Base-by-base conservation (phyloP, 2,329 filamentous ascomycete genomes). In the Alternaria sp. region DNA sequence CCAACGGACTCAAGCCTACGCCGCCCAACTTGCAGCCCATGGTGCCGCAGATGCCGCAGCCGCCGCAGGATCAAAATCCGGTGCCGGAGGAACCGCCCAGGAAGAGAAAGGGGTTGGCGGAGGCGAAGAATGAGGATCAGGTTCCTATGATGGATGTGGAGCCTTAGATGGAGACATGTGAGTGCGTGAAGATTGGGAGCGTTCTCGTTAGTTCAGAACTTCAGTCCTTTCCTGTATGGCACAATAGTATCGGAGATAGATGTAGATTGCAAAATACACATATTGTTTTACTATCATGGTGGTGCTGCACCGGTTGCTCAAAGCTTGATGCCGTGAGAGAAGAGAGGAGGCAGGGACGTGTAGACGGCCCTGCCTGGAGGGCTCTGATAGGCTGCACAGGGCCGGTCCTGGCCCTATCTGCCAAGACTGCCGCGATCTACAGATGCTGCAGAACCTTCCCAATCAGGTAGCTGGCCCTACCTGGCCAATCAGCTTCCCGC, bases 1-100 rank as follows among this genome's bases (percentile, higher is more conserved):
- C 57, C 6, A 55, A 28, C 5, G 60, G 60, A 8, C 15, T 68
- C 14, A 64, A 15, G 54, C 65, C 65, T 28, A 68, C 65, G 44
- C 65, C 65, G 2, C 33, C 41, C 0, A 58, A 59, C 10, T 53
- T 18, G 8, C 65, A 68, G 60, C 60, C 63, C n/a, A 45, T 51
- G 60, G 37, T 41, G 37, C 37, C 37, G 37, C 37, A 41, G 37
- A 33, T 46, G 15, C 55, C 56, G 30, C 45, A 53, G 14, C n/a
- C 59, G 10, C 54, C 54, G 12, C 3, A 20, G 14, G 15, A 53
- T 15, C 59, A 58, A 11, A 41, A 41, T 3, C 37, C 37, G 15
- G 37, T 41, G 37, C 37, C 37, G 9, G 37, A 26, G 46, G 47
- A 26, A 20, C 44, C 20, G 10, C 18, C 33, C 2, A 12, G 20